Percentiles rank a stretch among this genome's conserved stretches.
Conservation (phyloP, 164 flowering plant genomes). For the Protea cynaroides region DNA sequence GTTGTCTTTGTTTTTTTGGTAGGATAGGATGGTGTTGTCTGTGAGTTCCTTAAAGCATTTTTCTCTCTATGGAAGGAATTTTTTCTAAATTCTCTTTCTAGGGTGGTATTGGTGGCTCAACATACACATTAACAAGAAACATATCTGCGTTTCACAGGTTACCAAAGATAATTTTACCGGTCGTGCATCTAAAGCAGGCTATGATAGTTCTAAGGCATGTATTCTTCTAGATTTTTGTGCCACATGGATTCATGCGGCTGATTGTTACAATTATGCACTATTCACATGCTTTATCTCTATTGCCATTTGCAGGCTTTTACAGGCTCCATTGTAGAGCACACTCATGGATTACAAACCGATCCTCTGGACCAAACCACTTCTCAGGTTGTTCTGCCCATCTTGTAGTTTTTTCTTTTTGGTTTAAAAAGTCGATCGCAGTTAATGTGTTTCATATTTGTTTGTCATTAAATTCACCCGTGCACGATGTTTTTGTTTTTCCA, state of each 20-base stretch:
- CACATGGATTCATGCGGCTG: background rate
- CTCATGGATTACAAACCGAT: conserved; percentile 26
- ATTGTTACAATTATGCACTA: background rate
- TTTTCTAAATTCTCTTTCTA: no score
- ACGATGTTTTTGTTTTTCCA: conserved; percentile 19
- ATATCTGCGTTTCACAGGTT: conserved; percentile 5
- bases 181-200: background rate
- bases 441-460: background rate
- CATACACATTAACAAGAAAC: no score
- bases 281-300: no score
- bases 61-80: no score
- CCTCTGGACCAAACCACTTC: conserved; percentile 25
- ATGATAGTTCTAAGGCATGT: conserved; percentile 8
- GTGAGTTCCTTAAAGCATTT: no score
- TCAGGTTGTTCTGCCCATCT: conserved; percentile 24
- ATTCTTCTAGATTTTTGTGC: background rate
- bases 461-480: background rate
- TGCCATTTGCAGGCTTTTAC: conserved; percentile 57
- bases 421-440: no score
- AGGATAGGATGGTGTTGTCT: no score
- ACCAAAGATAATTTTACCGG: conserved; percentile 1
- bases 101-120: no score
- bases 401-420: no score
- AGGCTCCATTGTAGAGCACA: conserved; percentile 67
- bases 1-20: no score